Conservation (phyloP, 495 filamentous ascomycete genomes). For the Lasiosphaeris hirsuta region DNA sequence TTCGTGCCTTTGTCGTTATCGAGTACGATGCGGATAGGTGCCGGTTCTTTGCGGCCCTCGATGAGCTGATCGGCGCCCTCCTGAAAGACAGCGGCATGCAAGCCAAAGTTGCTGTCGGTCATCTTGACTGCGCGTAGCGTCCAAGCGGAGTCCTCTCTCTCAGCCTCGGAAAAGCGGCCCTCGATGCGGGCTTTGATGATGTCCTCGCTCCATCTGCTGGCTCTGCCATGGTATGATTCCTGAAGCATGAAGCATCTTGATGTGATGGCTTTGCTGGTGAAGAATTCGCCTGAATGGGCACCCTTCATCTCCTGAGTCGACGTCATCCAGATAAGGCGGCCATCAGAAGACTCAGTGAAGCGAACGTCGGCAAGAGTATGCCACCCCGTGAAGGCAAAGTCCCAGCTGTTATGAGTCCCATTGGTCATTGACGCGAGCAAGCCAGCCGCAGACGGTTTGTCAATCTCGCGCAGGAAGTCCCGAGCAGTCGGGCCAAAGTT, state of each 20-base stretch:
- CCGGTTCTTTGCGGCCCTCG: constrained; percentile 55
- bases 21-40: constrained; percentile 57
- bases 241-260: constrained; percentile 63
- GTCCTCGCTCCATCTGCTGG: constrained; percentile 76
- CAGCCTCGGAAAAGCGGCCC: constrained; percentile 70
- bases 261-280: constrained; percentile 47
- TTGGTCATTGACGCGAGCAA: constrained; percentile 55
- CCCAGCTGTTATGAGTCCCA: constrained; percentile 48
- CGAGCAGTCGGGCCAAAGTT: constrained; percentile 64
- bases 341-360: constrained; percentile 74
- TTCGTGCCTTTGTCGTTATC: constrained; percentile 58
- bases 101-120: constrained; percentile 56
- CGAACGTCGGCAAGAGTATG: constrained; percentile 66
- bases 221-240: constrained; percentile 76
- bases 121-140: constrained; percentile 64
- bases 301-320: constrained; percentile 56
- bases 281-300: constrained; percentile 42
- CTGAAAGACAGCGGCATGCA: constrained; percentile 76
- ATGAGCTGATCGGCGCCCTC: constrained; percentile 52
- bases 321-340: constrained; percentile 68
- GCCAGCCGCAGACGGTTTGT: constrained; percentile 62
- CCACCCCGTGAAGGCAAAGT: constrained; percentile 72
- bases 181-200: constrained; percentile 82
- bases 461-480: constrained; percentile 76
- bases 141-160: constrained; percentile 79